phyloP scores from a whole-genome alignment of 805 yeast genomes.

The Lipomyces mesembrius region DNA sequence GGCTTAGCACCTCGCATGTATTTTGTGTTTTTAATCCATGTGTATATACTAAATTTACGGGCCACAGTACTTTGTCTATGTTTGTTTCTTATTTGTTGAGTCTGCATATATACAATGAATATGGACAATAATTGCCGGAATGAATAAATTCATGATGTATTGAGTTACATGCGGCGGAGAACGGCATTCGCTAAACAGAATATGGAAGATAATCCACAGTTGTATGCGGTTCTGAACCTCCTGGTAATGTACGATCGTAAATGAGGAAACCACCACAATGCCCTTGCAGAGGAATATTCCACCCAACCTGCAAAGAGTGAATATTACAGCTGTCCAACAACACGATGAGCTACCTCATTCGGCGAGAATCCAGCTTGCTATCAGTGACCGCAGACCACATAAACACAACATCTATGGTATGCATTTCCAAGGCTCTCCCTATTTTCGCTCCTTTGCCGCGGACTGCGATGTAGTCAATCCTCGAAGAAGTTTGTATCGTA shows the following conservation, averaged over 20 bases:
- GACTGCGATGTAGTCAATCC: constrained; percentile 6
- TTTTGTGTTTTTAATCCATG: neutral
- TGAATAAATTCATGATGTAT: neutral
- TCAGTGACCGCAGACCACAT: neutral
- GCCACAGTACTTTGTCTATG: neutral
- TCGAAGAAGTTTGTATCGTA: constrained; percentile 17
- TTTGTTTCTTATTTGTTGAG: neutral
- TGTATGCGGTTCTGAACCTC: neutral
- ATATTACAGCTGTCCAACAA: neutral
- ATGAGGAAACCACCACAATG: neutral
- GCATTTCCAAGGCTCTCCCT: neutral
- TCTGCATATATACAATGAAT: neutral
- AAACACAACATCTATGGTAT: neutral
- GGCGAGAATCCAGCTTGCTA: neutral
- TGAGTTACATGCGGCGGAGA: neutral
- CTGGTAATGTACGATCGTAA: neutral
- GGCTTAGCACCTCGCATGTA: no score
- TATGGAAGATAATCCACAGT: neutral
- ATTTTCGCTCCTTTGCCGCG: neutral
- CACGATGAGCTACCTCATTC: neutral
- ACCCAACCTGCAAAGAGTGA: no score
- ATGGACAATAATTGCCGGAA: neutral
- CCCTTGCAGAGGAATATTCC: neutral
- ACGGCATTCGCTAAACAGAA: neutral
- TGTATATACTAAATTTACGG: neutral